Evolutionary conservation across 2,329 filamentous ascomycete genomes (phyloP).

Genomic region (Cladosporium sp.): DNA sequence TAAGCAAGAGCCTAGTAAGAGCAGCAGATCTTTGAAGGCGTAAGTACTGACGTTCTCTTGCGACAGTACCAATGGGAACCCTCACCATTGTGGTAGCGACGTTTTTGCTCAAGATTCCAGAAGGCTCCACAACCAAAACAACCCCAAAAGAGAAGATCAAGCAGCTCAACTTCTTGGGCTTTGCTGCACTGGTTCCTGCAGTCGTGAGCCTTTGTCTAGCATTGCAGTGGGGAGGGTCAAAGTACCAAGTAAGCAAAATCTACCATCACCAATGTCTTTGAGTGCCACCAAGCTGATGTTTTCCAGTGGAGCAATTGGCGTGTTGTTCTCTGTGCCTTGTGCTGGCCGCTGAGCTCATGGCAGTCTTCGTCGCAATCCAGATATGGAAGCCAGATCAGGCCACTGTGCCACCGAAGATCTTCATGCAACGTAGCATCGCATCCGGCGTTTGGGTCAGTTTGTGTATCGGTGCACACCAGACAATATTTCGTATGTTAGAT

Average conservation of each 20-base stretch:
- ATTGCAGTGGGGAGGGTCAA: slow-evolving; percentile 42
- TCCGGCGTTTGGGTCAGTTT: not conserved
- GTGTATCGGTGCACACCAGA: not conserved
- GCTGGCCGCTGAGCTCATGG: slow-evolving; percentile 37
- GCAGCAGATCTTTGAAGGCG: not conserved
- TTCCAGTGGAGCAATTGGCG: slow-evolving; percentile 37
- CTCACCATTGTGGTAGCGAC: not conserved
- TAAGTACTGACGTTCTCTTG: not conserved
- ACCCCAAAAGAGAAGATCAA: not conserved
- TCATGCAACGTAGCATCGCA: not conserved
- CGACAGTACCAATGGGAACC: not conserved
- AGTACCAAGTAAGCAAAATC: not conserved
- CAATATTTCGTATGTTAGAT: not conserved
- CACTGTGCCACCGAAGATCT: slow-evolving; percentile 35
- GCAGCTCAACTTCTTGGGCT: slow-evolving; percentile 31
- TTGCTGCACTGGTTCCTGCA: slow-evolving; percentile 32
- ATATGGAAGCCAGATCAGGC: slow-evolving; percentile 38
- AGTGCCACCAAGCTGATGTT: not conserved
- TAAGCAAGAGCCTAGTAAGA: not conserved
- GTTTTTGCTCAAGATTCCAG: not conserved
- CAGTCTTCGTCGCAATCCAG: slow-evolving; percentile 40
- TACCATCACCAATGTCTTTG: not conserved
- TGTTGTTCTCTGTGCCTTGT: slow-evolving; percentile 46
- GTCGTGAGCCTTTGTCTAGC: slow-evolving; percentile 37
- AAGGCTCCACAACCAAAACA: not conserved